phyloP scores from a whole-genome alignment of 352 stramenopile genomes.

The Detonula confervacea region DNA sequence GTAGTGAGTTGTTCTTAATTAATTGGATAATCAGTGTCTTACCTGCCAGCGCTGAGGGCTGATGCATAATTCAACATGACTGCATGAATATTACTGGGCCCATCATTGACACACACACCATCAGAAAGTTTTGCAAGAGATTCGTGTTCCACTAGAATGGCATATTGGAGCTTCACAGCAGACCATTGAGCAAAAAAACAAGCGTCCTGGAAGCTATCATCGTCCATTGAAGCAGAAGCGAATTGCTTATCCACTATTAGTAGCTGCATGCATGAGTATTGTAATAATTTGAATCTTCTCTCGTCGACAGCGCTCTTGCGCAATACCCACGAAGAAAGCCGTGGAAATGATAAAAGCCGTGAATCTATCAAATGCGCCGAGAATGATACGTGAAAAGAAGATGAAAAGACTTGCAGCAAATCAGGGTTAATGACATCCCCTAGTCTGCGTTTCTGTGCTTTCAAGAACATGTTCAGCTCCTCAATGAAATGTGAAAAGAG shows the following conservation, averaged over 20 bases:
- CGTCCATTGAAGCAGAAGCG: neutral
- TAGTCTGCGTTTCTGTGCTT: slow-evolving; percentile 23
- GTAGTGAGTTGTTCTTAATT: too few species aligned
- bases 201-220: slow-evolving; percentile 11
- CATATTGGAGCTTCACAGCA: slow-evolving; percentile 33
- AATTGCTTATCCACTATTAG: slow-evolving; percentile 23
- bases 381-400: slow-evolving; percentile 33
- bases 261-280: slow-evolving; percentile 35
- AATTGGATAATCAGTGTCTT: slow-evolving; percentile 4
- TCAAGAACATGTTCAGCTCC: slow-evolving; percentile 29
- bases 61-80: slow-evolving; percentile 25
- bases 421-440: slow-evolving; percentile 16
- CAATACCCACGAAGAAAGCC: slow-evolving; percentile 1
- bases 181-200: slow-evolving; percentile 43
- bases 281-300: slow-evolving; percentile 6
- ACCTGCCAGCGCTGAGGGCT: slow-evolving; percentile 29
- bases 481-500: slow-evolving; percentile 21
- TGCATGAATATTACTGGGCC: slow-evolving; percentile 15
- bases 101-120: neutral
- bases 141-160: slow-evolving; percentile 41
- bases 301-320: neutral
- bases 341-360: slow-evolving; percentile 23
- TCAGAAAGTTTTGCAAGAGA: slow-evolving; percentile 9
- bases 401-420: slow-evolving; percentile 26
- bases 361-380: slow-evolving; percentile 36